Percentiles rank a stretch among this genome's conserved stretches.
These are phyloP conservation scores for Yarrowia phangngaensis DNA, from an alignment of 805 yeast species.

Conservation along the genomic window DNA sequence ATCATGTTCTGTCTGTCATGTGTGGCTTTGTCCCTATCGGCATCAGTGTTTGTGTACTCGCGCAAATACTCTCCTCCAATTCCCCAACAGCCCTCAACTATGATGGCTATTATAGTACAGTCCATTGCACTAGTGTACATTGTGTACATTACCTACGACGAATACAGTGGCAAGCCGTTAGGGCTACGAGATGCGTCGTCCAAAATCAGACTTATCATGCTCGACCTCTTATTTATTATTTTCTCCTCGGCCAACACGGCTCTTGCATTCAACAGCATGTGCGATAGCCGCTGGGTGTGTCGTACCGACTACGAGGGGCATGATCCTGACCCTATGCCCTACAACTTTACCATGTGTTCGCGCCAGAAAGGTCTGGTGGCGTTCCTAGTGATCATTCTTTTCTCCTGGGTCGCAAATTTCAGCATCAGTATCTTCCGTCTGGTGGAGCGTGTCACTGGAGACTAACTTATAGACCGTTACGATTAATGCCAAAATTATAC, in stretches of 20 bases:
- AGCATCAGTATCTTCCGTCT: conserved; percentile 78
- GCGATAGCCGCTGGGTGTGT: conserved; percentile 81
- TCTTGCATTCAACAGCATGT: conserved; percentile 76
- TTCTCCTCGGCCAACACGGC: conserved; percentile 85
- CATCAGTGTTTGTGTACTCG: conserved; percentile 41
- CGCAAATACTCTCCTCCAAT: conserved; percentile 41
- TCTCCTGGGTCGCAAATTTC: conserved; percentile 82
- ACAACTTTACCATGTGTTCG: conserved; percentile 57
- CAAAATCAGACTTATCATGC: conserved; percentile 72
- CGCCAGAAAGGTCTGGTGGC: conserved; percentile 76
- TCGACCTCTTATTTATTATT: conserved; percentile 83
- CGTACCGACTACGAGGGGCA: conserved; percentile 28
- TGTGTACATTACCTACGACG: conserved; percentile 81
- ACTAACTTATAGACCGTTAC: no score
- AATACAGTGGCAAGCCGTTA: conserved; percentile 84
- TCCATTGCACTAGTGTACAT: conserved; percentile 72
- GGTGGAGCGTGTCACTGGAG: conserved; percentile 48
- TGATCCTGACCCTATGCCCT: conserved; percentile 39
- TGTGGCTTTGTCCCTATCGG: conserved; percentile 73
- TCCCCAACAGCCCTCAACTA: conserved; percentile 79
- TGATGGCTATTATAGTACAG: conserved; percentile 87
- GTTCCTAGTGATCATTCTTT: conserved; percentile 68
- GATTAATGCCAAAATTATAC: no score
- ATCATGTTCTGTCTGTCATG: conserved; percentile 56
- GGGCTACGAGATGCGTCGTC: conserved; percentile 84